Conservation (phyloP, 768 basidiomycete genomes). For the Hydnomerulius pinastri region DNA sequence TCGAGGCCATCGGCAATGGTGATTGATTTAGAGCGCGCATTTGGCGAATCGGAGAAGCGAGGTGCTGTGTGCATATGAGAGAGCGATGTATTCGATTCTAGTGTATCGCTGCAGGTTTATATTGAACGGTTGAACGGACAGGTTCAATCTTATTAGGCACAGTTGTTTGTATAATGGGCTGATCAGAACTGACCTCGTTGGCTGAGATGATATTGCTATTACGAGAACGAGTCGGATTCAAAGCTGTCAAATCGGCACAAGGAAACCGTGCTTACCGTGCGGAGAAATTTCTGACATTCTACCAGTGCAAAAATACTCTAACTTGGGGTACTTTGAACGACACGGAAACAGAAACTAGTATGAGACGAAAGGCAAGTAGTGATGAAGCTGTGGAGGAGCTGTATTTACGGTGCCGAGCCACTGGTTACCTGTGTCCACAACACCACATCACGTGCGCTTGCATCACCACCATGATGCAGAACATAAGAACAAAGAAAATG, state of each 20-base stretch:
- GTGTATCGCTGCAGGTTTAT: not conserved
- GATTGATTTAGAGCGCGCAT: conserved; percentile 81
- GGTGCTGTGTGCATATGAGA: conserved; percentile 20
- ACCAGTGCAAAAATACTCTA: conserved; percentile 1
- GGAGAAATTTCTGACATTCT: conserved; percentile 13
- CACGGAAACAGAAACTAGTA: not conserved
- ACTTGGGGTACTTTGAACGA: not conserved
- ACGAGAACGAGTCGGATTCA: not conserved
- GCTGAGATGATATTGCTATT: conserved; percentile 6
- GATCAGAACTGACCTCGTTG: conserved; percentile 4
- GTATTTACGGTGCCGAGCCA: too few relatives aligned
- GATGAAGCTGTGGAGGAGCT: not conserved
- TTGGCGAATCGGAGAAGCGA: conserved; percentile 60
- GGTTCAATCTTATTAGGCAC: not conserved
- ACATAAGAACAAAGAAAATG: not conserved
- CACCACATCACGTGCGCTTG: not conserved
- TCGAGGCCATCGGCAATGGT: conserved; percentile 74
- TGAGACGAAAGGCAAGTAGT: not conserved
- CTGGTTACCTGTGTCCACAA: too few relatives aligned
- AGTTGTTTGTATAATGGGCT: not conserved
- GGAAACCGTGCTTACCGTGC: conserved; percentile 12
- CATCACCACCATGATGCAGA: not conserved
- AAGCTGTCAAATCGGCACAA: not conserved
- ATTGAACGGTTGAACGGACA: not conserved
- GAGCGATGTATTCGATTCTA: conserved; percentile 8